These are phyloP conservation scores for Caryopteris hybrid DNA, from an alignment of 305 asterid species.

Conservation along the genomic window DNA sequence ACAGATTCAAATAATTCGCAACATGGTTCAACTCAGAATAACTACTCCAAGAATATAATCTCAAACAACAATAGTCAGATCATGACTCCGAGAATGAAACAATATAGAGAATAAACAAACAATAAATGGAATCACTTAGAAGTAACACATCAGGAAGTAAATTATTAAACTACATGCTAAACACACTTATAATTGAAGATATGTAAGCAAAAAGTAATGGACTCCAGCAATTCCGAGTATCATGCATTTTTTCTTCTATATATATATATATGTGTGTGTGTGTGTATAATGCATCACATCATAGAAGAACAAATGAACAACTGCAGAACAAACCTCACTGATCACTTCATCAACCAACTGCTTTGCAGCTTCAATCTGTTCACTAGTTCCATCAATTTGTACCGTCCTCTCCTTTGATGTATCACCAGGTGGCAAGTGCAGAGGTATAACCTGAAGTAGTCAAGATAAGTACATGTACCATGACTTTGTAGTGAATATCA, in stretches of 20 bases:
- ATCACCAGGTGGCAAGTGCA: constrained; percentile 97
- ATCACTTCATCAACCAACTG: constrained; percentile 77
- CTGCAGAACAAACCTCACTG: constrained; percentile 74
- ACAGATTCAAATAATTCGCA: background rate
- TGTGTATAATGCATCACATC: background rate
- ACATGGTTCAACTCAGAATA: background rate
- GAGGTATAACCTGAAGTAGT: constrained; percentile 75
- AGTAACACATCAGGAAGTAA: background rate
- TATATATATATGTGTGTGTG: too few species aligned
- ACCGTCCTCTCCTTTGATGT: constrained; percentile 80
- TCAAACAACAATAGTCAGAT: background rate
- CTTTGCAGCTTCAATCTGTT: constrained; percentile 92
- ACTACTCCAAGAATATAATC: background rate
- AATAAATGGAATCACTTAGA: background rate
- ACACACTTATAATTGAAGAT: background rate
- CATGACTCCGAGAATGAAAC: background rate
- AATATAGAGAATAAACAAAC: constrained; percentile 3
- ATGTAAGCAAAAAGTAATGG: background rate
- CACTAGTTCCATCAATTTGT: constrained; percentile 87
- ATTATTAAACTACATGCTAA: background rate
- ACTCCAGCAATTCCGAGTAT: background rate
- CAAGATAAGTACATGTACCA: background rate
- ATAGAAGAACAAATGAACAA: background rate
- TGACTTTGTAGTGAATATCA: background rate
- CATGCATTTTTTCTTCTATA: background rate